phyloP scores from a whole-genome alignment of 2,329 filamentous ascomycete genomes.

The Fusarium papillatum region DNA sequence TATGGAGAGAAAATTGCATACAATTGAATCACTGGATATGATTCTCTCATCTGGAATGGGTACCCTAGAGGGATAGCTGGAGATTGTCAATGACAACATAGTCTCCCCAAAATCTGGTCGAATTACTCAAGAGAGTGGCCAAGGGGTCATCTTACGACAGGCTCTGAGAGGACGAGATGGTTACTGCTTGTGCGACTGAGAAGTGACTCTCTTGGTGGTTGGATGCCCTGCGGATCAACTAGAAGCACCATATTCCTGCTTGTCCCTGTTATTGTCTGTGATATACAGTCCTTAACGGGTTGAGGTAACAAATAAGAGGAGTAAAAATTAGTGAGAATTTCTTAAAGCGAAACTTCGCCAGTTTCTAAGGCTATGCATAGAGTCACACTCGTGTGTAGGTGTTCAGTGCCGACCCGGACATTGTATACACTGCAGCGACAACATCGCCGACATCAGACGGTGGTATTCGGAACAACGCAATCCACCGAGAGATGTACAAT shows the following conservation, averaged over 20 bases:
- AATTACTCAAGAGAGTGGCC: background rate
- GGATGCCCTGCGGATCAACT: background rate
- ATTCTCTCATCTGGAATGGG: background rate
- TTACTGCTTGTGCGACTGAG: background rate
- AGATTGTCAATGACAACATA: background rate
- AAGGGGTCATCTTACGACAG: too few species aligned
- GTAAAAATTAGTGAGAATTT: background rate
- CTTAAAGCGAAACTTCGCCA: background rate
- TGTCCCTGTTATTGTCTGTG: background rate
- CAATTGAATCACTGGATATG: background rate
- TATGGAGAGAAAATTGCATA: background rate
- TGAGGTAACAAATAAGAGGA: background rate
- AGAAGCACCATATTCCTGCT: background rate
- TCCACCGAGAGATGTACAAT: background rate
- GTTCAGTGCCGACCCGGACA: background rate
- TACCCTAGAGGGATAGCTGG: background rate
- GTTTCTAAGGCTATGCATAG: background rate
- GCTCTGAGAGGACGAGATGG: background rate
- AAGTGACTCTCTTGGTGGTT: background rate
- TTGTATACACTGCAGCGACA: background rate
- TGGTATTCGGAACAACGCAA: background rate
- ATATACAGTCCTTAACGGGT: background rate
- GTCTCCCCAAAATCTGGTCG: background rate
- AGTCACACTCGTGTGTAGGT: too few species aligned
- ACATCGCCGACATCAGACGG: background rate